Evolutionary conservation across 2,329 filamentous ascomycete genomes (phyloP).

Genomic region (Cytospora piceae): DNA sequence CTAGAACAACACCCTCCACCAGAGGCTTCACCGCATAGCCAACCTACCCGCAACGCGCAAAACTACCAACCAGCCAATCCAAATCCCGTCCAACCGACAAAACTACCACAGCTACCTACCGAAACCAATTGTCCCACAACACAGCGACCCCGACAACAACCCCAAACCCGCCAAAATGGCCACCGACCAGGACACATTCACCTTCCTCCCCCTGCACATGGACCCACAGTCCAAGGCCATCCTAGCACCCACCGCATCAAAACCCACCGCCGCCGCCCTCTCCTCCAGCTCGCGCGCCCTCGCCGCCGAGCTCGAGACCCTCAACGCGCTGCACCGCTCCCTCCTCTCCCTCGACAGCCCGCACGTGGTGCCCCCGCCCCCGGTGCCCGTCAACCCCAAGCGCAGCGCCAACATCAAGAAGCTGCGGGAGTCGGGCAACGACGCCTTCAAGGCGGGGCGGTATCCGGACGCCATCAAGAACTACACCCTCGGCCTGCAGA

Average conservation of each 20-base stretch:
- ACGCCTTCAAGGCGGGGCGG: slow-evolving; percentile 76
- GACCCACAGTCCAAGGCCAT: slow-evolving; percentile 83
- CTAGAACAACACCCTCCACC: not conserved
- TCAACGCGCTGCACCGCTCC: slow-evolving; percentile 79
- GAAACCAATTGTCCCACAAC: not conserved
- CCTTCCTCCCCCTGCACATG: slow-evolving; percentile 77
- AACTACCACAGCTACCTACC: not conserved
- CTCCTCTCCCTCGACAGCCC: slow-evolving; percentile 69
- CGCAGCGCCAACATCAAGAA: slow-evolving; percentile 86
- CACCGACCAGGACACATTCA: slow-evolving; percentile 72
- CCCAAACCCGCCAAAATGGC: slow-evolving; percentile 21
- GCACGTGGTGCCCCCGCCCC: slow-evolving; percentile 75
- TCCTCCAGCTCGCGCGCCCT: slow-evolving; percentile 54
- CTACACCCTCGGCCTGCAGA: slow-evolving; percentile 85
- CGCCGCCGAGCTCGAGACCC: slow-evolving; percentile 66
- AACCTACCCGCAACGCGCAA: not conserved
- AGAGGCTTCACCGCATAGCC: not conserved
- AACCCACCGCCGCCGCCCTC: slow-evolving; percentile 37
- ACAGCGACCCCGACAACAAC: not conserved
- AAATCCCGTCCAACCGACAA: not conserved
- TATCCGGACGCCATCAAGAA: slow-evolving; percentile 76
- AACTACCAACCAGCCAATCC: not conserved
- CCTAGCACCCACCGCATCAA: slow-evolving; percentile 43
- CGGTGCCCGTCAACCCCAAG: slow-evolving; percentile 90
- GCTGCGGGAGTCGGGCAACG: slow-evolving; percentile 86